Conservation (phyloP, 306 rosid species). For the Cicer bijugum region DNA sequence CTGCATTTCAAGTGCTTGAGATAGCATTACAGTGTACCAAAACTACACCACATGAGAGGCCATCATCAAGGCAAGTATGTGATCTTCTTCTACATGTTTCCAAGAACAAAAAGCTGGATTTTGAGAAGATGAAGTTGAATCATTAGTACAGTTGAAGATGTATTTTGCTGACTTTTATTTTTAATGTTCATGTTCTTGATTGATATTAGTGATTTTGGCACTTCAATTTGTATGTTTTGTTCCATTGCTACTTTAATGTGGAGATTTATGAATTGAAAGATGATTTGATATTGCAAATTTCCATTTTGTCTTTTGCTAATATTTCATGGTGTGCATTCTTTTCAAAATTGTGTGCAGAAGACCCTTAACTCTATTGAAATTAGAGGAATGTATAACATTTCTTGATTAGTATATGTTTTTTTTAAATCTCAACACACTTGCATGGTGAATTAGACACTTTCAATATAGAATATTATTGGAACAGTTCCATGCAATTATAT, state of each 20-base stretch:
- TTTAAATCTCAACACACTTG: too few relatives aligned
- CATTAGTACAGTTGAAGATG: neutral
- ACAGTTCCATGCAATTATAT: too few relatives aligned
- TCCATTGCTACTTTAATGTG: neutral
- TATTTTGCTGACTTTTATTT: neutral
- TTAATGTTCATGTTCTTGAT: neutral
- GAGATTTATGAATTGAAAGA: neutral
- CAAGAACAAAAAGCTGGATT: conserved; percentile 53
- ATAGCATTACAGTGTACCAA: conserved; percentile 84
- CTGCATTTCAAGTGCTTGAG: conserved; percentile 85
- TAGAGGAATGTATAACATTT: too few relatives aligned
- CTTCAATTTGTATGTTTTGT: conserved; percentile 4
- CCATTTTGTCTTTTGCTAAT: neutral
- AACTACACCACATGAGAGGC: conserved; percentile 76
- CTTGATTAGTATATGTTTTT: too few relatives aligned
- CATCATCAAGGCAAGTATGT: conserved; percentile 70
- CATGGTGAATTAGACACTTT: too few relatives aligned
- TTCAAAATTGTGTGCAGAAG: neutral
- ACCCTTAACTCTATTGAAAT: neutral
- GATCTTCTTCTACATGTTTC: conserved; percentile 69
- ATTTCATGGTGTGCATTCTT: neutral
- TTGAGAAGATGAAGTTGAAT: conserved; percentile 55
- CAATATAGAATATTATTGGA: too few relatives aligned
- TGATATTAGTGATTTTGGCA: conserved; percentile 14
- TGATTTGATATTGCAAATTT: conserved; percentile 2